Base-by-base conservation (phyloP, 2,329 filamentous ascomycete genomes). In the Huntiella bhutanensis region DNA sequence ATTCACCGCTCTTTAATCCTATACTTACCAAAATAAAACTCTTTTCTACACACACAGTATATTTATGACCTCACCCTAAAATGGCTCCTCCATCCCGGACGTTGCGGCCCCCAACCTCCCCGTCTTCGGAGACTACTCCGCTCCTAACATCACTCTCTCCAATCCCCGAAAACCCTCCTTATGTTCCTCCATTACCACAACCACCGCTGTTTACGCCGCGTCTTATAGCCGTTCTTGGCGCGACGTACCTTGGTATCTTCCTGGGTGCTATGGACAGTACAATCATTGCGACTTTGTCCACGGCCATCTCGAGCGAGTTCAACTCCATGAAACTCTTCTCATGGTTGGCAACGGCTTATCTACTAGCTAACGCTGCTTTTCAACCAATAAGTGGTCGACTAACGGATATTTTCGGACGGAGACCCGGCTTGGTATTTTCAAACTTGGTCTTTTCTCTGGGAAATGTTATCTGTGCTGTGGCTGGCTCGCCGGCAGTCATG, bases 341-440 rank as follows among this genome's bases (percentile, higher is more conserved):
- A 1, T 94, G 86, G 86, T 75, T 94, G 5, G 86, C 84, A 0
- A 82, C 83, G 0, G 80, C 83, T 15, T 94, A 93, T 58, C 71
- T 93, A 22, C 86, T 94, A 55, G 80, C 85, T 53, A 93, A 88
- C 59, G 82, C 86, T 2, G 84, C 84, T 0, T 83, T 77, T 55
- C 86, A 93, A 59, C 86, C 86, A 10, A 70, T 94, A 15, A 85
- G 81, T 6, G 87, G 87, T 4, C 76, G 85, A 4, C 61, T 94
- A 50, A 94, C 86, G 0, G 87, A 94, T 58, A 91, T 94, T 43
- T 91, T 91, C 56, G 82, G 81, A 8, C 75, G 86, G 4, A 74
- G 82, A 0, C 76, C 80, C 0, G 86, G 86, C 0, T 64, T 94
- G 2, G 66, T 92, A 8, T 77, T 88, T 51, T 83, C 79, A 53